Evolutionary conservation across 2,329 filamentous ascomycete genomes (phyloP), one percentile per base, ranked within the genome.

Genomic region (Monascus ruber): DNA sequence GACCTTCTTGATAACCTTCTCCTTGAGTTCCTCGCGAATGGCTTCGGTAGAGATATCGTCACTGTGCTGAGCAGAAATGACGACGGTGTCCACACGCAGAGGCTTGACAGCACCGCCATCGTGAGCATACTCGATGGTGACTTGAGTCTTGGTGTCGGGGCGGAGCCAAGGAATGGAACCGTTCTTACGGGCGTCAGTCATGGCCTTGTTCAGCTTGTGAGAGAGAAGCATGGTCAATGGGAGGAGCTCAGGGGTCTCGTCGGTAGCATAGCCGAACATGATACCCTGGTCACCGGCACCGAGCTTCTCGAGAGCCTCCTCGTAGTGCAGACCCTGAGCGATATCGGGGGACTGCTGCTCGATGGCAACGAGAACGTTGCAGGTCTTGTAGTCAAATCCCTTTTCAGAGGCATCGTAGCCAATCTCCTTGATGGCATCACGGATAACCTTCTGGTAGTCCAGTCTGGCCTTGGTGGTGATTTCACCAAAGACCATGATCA

Each of bases 381-480:
- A 89, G 55, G 91, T 98, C 83, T 96, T 96, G 86, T 95, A 94
- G 75, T 98, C 91, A 71, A 98, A 98, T 48, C 91, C 91, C 81
- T 98, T 98, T 59, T 77, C 75, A 41, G 91, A 96, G 70, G 83
- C 79, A 72, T 98, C 91, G 72, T 96, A 98, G 59, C 91, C 91
- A 63, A 98, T 98, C 64, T 94, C 89, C 79, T 94, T 89, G 79
- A 98, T 87, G 64, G 88, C 79, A 50, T 81, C 70, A 68, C 91
- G 89, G 68, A 98, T 86, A 59, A 95, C 76, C 76, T 88, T 94
- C 71, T 98, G 91, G 83, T 95, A 98, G 77, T 98, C 91, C 56
- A 96, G 74, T 54, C 73, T 76, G 69, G 89, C 81, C 75, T 94
- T 91, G 73, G 91, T 96, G 69, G 87, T 93, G 69, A 98, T 98